Base-by-base conservation (phyloP, 257 asterid genomes). In the Solanum bulbocastanum region DNA sequence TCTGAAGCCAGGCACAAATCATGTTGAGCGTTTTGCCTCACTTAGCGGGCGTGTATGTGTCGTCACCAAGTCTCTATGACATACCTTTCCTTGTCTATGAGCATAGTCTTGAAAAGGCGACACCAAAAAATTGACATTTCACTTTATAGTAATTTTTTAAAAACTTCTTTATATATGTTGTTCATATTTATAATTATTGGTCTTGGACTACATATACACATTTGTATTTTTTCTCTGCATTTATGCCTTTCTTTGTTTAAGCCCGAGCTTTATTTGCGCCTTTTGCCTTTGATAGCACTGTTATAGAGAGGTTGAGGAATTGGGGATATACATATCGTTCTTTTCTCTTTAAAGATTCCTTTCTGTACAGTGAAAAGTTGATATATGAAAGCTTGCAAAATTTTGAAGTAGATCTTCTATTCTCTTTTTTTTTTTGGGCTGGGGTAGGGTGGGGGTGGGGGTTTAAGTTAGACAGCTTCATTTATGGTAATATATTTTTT, bases 401-500 rank as follows among this genome's bases (percentile, higher is more conserved):
- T 46, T 16, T 15, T 27, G 68, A 30, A 79, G n/a, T 15, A 40
- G 60, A 81, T 9, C 16, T 49, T 81, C 69, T 49, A 25, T 81
- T 49, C 42, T 81, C 11, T 46, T 32, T 46, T 20, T 81, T 79
- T 32, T 81, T 81, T 9, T 18, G 36, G 36, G 32, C 56, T 25
- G 58, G 11, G 46, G 36, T 16, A 2, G 36, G 22, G 22, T 12
- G n/a, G n/a, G 36, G 39, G 39, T 0, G 8, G 15, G 27, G 12
- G 84, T 14, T 46, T 81, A 81, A 81, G 69, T 46, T 46, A 10
- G 42, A 30, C 30, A 66, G 83, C 76, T 85, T 86, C 23, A 72
- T 83, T 62, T 82, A 72, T 42, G 83, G 65, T 87, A 33, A 73
- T 84, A 65, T 78, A 72, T 88, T 86, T 88, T 86, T 65, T 87